A percentile compares a stretch with the other conserved stretches of the same genome.
Conservation (phyloP, 495 filamentous ascomycete species). For the Saxophila tyrrhenica region DNA sequence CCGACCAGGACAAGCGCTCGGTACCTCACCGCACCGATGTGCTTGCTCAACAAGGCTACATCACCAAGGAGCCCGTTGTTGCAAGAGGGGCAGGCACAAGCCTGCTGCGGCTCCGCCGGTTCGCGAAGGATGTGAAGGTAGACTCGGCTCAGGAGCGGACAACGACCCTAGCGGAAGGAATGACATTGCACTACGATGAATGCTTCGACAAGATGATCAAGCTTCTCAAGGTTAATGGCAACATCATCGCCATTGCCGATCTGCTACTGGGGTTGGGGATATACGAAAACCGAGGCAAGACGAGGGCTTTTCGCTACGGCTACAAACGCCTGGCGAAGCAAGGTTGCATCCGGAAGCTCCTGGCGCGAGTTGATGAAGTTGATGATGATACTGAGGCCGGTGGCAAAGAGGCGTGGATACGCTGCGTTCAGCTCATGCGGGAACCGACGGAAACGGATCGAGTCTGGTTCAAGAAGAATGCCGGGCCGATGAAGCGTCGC, state of each 20-base stretch:
- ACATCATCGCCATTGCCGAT: conserved; percentile 42
- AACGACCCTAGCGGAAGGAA: not conserved
- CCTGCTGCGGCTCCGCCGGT: conserved; percentile 50
- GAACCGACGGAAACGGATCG: conserved; percentile 45
- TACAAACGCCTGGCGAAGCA: conserved; percentile 57
- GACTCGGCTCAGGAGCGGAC: not conserved
- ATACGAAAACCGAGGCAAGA: conserved; percentile 48
- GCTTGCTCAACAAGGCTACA: conserved; percentile 67
- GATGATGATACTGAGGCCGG: conserved; percentile 11
- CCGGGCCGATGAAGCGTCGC: not conserved
- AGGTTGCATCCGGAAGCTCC: conserved; percentile 58
- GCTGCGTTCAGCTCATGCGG: conserved; percentile 62
- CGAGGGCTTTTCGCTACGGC: conserved; percentile 55
- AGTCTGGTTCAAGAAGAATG: not conserved
- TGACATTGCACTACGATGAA: not conserved
- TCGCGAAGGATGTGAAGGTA: conserved; percentile 35
- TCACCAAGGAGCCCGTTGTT: conserved; percentile 64
- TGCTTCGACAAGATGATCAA: conserved; percentile 4
- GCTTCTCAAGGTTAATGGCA: conserved; percentile 26
- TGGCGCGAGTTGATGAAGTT: conserved; percentile 40
- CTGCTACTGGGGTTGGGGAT: conserved; percentile 44
- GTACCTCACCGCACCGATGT: conserved; percentile 69
- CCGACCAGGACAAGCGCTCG: conserved; percentile 81
- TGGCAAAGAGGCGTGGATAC: conserved; percentile 33
- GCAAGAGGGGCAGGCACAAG: conserved; percentile 57